Percentiles rank a stretch among this genome's conserved stretches.
phyloP scores from a whole-genome alignment of 2,329 filamentous ascomycete genomes.

The Endocalyx cinctus region DNA sequence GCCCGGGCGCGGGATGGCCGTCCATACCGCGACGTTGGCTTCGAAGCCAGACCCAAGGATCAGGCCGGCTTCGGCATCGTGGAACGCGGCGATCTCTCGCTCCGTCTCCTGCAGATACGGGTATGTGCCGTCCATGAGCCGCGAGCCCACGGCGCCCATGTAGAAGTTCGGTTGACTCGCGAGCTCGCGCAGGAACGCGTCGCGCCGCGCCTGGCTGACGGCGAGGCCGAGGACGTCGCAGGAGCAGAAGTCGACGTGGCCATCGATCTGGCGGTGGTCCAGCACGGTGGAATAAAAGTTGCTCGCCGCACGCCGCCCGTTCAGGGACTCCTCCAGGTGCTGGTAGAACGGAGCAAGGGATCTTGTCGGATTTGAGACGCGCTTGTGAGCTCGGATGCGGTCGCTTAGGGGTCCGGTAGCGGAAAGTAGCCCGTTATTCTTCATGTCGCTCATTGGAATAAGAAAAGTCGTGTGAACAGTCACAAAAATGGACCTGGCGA shows the following conservation, averaged over 20 bases:
- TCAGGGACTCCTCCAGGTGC: neutral
- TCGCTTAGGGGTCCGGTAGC: too few species aligned
- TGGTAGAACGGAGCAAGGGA: neutral
- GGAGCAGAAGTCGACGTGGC: slow-evolving; percentile 51
- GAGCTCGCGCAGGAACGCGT: slow-evolving; percentile 39
- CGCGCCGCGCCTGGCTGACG: slow-evolving; percentile 37
- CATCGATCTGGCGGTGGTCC: neutral
- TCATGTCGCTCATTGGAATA: too few species aligned
- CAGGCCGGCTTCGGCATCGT: slow-evolving; percentile 51
- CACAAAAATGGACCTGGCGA: too few species aligned
- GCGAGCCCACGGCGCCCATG: slow-evolving; percentile 53
- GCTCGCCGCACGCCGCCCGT: neutral
- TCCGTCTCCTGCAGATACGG: slow-evolving; percentile 46
- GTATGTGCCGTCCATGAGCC: slow-evolving; percentile 62
- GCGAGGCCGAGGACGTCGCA: slow-evolving; percentile 61
- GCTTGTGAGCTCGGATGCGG: neutral
- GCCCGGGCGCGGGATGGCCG: slow-evolving; percentile 44
- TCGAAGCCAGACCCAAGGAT: slow-evolving; percentile 56
- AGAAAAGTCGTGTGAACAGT: too few species aligned
- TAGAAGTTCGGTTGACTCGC: slow-evolving; percentile 28
- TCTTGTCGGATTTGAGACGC: neutral
- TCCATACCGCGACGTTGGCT: slow-evolving; percentile 49
- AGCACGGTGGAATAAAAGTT: neutral
- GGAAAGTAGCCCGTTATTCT: too few species aligned
- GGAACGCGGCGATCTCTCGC: slow-evolving; percentile 58